Base-by-base conservation (phyloP, 1,139 yeast species). In the Magnusiomyces starmeri region DNA sequence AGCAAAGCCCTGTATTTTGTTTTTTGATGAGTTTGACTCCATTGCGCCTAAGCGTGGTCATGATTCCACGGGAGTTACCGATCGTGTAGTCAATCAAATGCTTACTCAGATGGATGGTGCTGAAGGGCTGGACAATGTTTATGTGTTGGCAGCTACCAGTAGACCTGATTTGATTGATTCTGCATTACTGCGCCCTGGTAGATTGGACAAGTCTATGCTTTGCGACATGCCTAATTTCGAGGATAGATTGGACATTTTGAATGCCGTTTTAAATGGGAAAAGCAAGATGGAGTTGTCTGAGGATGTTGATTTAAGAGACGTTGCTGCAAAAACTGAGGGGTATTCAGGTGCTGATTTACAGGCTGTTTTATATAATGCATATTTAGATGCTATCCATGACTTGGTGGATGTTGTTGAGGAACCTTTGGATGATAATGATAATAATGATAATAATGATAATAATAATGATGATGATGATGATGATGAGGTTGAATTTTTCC, bases 71-170 rank as follows among this genome's bases (percentile, higher is more conserved):
- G 98, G 97, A 56, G 98, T 92, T 4, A 92, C 98, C 1, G 98
- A 92, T 66, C 78, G 98, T 63, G 97, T 92, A 42, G 98, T 92
- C 41, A 94, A 94, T 68, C 98, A 92, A 66, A 80, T 92, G 82
- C 78, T 92, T 63, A 92, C 98, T 0, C 97, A 94, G 66, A 89
- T 92, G 96, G 99, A 92, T 69, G 99, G 99, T 71, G 97, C 97
- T 1, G 98, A 92, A 67, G 97, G 97, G 0, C 73, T 90, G 37
- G 97, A 90, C 62, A 97, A 97, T 0, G 98, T 94, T 2, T 92
- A 92, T 64, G 96, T 94, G 1, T 73, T 92, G 32, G 98, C 97
- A 0, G 98, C 98, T 1, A 94, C 98, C 0, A 82, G 92, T 62
- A 76, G 98, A 61, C 97, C 97, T 0, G 97, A 92, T 64, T 75